Conservation (phyloP, 2,329 filamentous ascomycete species). For the Parastagonospora avenae region DNA sequence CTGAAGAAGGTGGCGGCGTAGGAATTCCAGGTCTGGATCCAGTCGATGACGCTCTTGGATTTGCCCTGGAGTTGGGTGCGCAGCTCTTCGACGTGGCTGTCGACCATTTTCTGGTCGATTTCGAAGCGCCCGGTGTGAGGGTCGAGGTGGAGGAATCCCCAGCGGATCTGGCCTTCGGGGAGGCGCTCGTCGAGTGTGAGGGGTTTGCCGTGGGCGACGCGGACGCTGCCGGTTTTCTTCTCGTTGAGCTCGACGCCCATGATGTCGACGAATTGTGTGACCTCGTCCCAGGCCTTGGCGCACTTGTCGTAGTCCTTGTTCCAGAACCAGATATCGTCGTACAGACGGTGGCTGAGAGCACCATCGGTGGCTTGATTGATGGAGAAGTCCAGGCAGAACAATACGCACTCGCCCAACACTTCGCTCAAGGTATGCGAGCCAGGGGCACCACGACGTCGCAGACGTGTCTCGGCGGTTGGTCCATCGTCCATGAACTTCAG, state of each 20-base stretch:
- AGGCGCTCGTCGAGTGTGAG: slow-evolving; percentile 26
- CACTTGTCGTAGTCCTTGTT: slow-evolving; percentile 50
- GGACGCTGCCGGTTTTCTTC: slow-evolving; percentile 50
- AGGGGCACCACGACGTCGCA: slow-evolving; percentile 52
- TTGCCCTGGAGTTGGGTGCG: slow-evolving; percentile 36
- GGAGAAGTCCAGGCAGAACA: slow-evolving; percentile 55
- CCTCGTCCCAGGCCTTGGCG: slow-evolving; percentile 51
- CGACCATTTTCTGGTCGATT: slow-evolving; percentile 41
- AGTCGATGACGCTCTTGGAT: slow-evolving; percentile 39
- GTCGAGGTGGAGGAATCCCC: slow-evolving; percentile 40
- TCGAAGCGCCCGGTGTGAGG: slow-evolving; percentile 34
- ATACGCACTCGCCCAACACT: slow-evolving; percentile 53
- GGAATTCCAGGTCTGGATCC: slow-evolving; percentile 56
- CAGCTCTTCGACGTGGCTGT: slow-evolving; percentile 36
- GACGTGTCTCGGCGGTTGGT: slow-evolving; percentile 40
- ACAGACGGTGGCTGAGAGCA: slow-evolving; percentile 52
- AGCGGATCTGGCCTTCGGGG: slow-evolving; percentile 36
- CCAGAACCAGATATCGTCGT: slow-evolving; percentile 58
- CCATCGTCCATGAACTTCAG: slow-evolving; percentile 50
- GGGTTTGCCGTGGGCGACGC: slow-evolving; percentile 26
- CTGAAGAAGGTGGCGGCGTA: slow-evolving; percentile 60
- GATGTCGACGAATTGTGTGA: slow-evolving; percentile 50
- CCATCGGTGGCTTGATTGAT: slow-evolving; percentile 52
- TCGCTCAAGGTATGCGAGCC: slow-evolving; percentile 55
- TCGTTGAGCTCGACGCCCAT: slow-evolving; percentile 53